Evolutionary conservation across 2,329 filamentous ascomycete genomes (phyloP), one percentile per base, ranked within the genome.

Genomic region (Raffaelea ambrosiae): DNA sequence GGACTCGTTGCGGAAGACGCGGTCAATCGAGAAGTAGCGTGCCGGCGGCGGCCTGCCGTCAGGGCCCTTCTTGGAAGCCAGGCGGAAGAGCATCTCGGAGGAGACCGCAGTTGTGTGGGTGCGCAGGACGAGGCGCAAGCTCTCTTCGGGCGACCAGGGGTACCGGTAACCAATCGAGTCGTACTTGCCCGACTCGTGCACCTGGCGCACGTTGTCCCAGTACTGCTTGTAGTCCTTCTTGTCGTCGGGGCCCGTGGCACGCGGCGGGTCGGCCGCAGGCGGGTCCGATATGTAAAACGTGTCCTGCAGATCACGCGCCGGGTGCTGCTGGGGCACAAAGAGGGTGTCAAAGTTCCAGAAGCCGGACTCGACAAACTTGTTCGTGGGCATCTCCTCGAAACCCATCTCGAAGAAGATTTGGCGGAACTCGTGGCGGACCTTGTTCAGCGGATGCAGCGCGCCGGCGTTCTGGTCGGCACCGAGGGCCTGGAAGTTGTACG

Each of bases 341-440:
- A 98, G 87, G 21, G 90, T 83, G 62, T 97, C 91, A 66, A 97
- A 97, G 69, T 97, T 97, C 89, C 93, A 98, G 82, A 97, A 96
- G 42, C 91, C 90, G 13, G 90, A 91, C 70, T 98, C 93, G 53
- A 97, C 90, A 64, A 84, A 96, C 65, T 87, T 81, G 69, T 86
- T 85, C 44, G 91, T 96, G 14, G 90, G 87, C 93, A 98, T 97
- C 73, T 98, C 93, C 61, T 91, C 84, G 72, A 97, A 98, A 46
- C 91, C 93, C 83, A 95, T 95, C 65, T 95, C 89, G 70, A 98
- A 97, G 81, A 98, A 98, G 63, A 98, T 96, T 63, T 93, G 86
- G 50, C 93, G 78, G 77, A 98, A 95, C 69, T 97, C 93, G 59
- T 88, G 80, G 58, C 93, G 85, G 59, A 97, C 91, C 74, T 97